Evolutionary conservation across 257 asterid species (phyloP).

Genomic region (Ajuga chamaepitys): DNA sequence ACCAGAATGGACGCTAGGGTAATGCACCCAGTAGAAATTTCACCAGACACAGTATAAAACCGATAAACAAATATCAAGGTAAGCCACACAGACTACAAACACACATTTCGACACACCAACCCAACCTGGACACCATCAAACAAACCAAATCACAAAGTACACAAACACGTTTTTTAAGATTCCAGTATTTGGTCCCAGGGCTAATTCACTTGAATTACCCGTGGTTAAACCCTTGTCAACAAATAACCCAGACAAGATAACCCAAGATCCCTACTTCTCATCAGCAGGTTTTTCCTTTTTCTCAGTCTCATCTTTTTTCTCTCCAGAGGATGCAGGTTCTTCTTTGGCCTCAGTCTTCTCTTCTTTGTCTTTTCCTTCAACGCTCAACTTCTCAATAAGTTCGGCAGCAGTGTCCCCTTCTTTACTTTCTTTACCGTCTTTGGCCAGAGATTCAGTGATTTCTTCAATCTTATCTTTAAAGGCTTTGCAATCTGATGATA

Average conservation of each 20-base stretch:
- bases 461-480: conserved; percentile 69
- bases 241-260: conserved; percentile 17
- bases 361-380: conserved; percentile 42
- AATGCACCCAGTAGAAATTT: conserved; percentile 18
- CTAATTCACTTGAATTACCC: conserved; percentile 8
- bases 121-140: conserved; percentile 18
- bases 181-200: background rate
- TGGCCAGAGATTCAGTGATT: conserved; percentile 51
- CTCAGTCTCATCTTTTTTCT: conserved; percentile 27
- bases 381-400: conserved; percentile 59
- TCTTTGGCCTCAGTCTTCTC: conserved; percentile 42
- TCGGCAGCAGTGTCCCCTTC: conserved; percentile 50
- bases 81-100: conserved; percentile 17
- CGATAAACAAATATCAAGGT: background rate
- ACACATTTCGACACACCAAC: conserved; percentile 24
- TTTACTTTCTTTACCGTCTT: conserved; percentile 32
- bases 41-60: conserved; percentile 9
- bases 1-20: background rate
- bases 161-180: conserved; percentile 5
- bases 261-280: conserved; percentile 21
- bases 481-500: conserved; percentile 60
- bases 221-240: conserved; percentile 18
- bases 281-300: conserved; percentile 29
- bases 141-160: conserved; percentile 21
- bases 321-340: conserved; percentile 26